Percentiles rank a stretch among this genome's conserved stretches.
These are phyloP conservation scores for Kwoniella shivajii DNA, from an alignment of 1,284 basidiomycete genomes.

Conservation along the genomic window DNA sequence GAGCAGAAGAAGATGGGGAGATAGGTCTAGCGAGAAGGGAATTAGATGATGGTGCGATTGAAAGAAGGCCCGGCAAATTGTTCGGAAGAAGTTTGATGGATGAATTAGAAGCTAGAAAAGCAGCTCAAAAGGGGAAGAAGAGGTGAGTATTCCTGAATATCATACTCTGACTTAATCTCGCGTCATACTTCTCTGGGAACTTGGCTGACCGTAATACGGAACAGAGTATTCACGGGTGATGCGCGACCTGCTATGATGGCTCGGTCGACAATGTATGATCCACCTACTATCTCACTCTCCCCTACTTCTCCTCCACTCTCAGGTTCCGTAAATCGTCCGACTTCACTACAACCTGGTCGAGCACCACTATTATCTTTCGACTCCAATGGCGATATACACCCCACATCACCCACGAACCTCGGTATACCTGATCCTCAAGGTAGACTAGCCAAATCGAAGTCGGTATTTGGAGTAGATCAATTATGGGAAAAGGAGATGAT, in stretches of 20 bases:
- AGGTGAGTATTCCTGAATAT: slow-evolving; percentile 23
- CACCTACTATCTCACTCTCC: slow-evolving; percentile 9
- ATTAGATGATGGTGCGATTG: slow-evolving; percentile 20
- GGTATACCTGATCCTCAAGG: slow-evolving; percentile 1
- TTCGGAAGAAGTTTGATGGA: slow-evolving; percentile 53
- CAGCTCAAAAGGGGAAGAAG: slow-evolving; percentile 42
- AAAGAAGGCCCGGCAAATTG: slow-evolving; percentile 41
- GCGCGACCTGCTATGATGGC: slow-evolving; percentile 53
- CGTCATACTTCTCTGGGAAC: neutral
- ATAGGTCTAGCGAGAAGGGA: slow-evolving; percentile 15
- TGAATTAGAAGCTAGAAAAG: slow-evolving; percentile 50
- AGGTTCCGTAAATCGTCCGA: slow-evolving; percentile 1
- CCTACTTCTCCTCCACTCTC: slow-evolving; percentile 9
- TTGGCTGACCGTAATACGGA: no score
- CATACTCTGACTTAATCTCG: neutral
- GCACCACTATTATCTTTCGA: slow-evolving; percentile 10
- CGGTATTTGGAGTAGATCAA: slow-evolving; percentile 51
- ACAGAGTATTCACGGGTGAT: slow-evolving; percentile 50
- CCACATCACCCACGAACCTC: slow-evolving; percentile 4
- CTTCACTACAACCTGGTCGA: slow-evolving; percentile 1
- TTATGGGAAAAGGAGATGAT: slow-evolving; percentile 52
- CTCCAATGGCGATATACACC: slow-evolving; percentile 9
- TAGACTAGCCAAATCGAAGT: slow-evolving; percentile 38
- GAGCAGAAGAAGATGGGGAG: slow-evolving; percentile 26
- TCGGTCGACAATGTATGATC: slow-evolving; percentile 19